phyloP scores from a whole-genome alignment of 768 basidiomycete species.

The Leccinum incarnatum region DNA sequence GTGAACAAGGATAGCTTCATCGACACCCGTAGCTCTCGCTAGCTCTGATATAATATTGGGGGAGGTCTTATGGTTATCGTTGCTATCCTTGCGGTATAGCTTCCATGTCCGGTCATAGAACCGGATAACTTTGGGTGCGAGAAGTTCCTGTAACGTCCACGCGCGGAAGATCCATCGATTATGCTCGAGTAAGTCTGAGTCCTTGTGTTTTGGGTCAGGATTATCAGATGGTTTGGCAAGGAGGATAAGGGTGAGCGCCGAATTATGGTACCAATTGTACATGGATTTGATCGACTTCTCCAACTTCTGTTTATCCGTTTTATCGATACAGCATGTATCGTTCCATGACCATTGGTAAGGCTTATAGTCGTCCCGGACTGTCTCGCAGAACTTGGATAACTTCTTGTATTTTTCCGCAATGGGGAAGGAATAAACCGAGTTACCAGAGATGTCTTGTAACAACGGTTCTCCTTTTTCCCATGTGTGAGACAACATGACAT shows the following conservation, averaged over 20 bases:
- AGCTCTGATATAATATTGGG: not conserved
- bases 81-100: not conserved
- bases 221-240: constrained; percentile 6
- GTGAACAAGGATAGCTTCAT: not conserved
- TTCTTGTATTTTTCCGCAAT: constrained; percentile 3
- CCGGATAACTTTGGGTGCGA: constrained; percentile 10
- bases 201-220: not conserved
- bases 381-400: constrained; percentile 9
- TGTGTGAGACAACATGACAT: constrained; percentile 19
- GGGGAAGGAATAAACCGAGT: not conserved
- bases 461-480: constrained; percentile 13
- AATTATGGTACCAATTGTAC: constrained; percentile 16
- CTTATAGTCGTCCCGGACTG: not conserved
- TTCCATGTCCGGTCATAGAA: constrained; percentile 9
- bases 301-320: not conserved
- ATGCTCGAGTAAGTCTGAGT: constrained; percentile 2
- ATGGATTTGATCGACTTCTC: constrained; percentile 10
- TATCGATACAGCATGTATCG: constrained; percentile 14
- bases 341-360: constrained; percentile 9
- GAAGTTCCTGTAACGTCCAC: constrained; percentile 17
- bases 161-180: constrained; percentile 17
- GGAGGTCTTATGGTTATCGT: constrained; percentile 7
- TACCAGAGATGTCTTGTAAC: constrained; percentile 4
- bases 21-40: not conserved
- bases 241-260: constrained; percentile 12